These are phyloP conservation scores for Ogataea siamensis DNA, from an alignment of 805 yeast species.

Conservation along the genomic window DNA sequence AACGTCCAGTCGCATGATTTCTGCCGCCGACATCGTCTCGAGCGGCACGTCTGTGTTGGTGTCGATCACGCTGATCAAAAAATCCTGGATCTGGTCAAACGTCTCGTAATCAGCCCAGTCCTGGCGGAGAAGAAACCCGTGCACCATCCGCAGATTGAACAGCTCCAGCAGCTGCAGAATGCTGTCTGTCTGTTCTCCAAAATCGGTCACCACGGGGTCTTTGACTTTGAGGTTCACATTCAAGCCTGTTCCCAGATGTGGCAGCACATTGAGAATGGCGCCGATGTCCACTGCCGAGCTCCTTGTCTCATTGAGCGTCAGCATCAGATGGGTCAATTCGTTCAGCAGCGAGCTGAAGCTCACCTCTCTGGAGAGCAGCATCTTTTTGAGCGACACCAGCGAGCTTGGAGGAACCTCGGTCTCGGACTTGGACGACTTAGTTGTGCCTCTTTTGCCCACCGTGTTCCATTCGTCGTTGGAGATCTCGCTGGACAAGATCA, in stretches of 20 bases:
- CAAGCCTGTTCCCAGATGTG: conserved; percentile 66
- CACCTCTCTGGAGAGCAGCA: conserved; percentile 23
- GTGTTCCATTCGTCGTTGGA: conserved; percentile 24
- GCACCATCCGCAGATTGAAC: conserved; percentile 48
- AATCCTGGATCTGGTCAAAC: conserved; percentile 34
- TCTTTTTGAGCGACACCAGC: conserved; percentile 24
- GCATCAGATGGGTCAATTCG: conserved; percentile 46
- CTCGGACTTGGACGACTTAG: neutral
- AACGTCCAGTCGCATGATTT: conserved; percentile 6
- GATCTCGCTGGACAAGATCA: conserved; percentile 50
- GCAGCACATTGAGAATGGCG: conserved; percentile 53
- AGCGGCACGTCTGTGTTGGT: conserved; percentile 8
- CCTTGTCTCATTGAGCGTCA: conserved; percentile 34
- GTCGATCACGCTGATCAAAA: conserved; percentile 23
- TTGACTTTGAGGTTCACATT: conserved; percentile 69
- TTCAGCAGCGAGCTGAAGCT: conserved; percentile 43
- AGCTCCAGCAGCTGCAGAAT: conserved; percentile 24
- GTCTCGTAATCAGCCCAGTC: conserved; percentile 14
- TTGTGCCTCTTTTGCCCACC: conserved; percentile 12
- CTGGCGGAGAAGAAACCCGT: conserved; percentile 56
- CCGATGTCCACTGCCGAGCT: conserved; percentile 28
- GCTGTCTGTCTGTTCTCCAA: conserved; percentile 19
- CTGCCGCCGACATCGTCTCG: conserved; percentile 8
- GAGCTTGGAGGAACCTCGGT: conserved; percentile 2
- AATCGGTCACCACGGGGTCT: conserved; percentile 30